Evolutionary conservation across 805 yeast species (phyloP), one percentile per base, ranked within the genome.

Genomic region (Zygoascus flipseniorum): DNA sequence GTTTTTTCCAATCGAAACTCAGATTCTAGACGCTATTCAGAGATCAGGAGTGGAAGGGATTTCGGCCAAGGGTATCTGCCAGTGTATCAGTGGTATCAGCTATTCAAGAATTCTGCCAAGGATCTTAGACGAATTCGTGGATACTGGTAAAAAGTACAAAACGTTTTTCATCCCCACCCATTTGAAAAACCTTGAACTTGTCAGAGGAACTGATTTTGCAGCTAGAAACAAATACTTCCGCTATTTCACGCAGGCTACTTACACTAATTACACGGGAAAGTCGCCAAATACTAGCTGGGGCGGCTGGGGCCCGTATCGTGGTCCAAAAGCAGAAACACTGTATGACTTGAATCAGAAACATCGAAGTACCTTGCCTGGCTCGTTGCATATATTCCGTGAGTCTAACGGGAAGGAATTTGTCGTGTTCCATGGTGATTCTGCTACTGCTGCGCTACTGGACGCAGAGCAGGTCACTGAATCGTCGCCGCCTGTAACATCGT

Each of bases 171-270:
- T 56, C 55, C 59, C 65, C 23, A 54, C 63, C 53, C 53, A 63
- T 52, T 54, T 64, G 47, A 70, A 64, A 52, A 69, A 63, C 54
- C 66, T 66, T 54, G 70, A 66, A 1, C 70, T 88, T 11, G 75
- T 84, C 0, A 75, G 85, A 56, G 82, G 83, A 16, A 79, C 80
- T 55, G 95, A 86, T 62, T 81, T 81, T 58, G 82, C 80, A 55
- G 95, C 95, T 0, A 81, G 89, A 58, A 74, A 76, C 54, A 85
- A 86, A 62, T 86, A 81, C 59, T 86, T 79, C 66, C 72, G 95
- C 43, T 82, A 85, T 59, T 74, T 82, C 56, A 73, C 82, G 0
- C 74, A 75, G 47, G 63, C 68, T 3, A 69, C 73, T 45, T 76
- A 73, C 52, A 54, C 69, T 16, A 62, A 59, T 19, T 63, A 71